Base-by-base conservation (phyloP, 768 basidiomycete genomes). In the Kwoniella newhampshirensis region DNA sequence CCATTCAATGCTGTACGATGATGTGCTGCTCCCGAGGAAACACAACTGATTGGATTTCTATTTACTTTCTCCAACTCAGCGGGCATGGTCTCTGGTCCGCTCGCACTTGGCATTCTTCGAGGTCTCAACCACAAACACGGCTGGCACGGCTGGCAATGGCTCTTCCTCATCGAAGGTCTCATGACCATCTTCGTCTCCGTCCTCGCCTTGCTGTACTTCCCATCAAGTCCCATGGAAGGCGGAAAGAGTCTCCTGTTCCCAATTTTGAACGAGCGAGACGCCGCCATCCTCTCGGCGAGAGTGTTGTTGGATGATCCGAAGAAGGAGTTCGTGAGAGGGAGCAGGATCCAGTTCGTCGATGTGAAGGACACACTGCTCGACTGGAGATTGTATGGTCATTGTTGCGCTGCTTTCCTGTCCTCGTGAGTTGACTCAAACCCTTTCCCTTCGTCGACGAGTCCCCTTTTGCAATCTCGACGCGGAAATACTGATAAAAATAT, bases 141-240 rank as follows among this genome's bases (percentile, higher is more conserved):
- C 1, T 53, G 60, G 60, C 51, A 57, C 40, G 60, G 60, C 20
- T 62, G 60, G 60, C 55, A 57, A 39, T 62, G 56, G 42, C 54
- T 62, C 18, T 62, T 62, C 51, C 23, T 45, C 13, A 57, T 62
- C 26, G 59, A 60, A 43, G 59, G 59, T 7, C 32, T 37, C 1
- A 60, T 60, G 59, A 60, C 59, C 18, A 50, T 60, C 26, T 42
- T 51, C 35, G 54, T 60, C 28, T 46, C 59, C 12, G 46, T 60
- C 27, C n/a, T 56, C 36, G 59, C 59, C n/a, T 17, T 60, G 12
- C 32, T 60, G 11, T 55, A 55, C 47, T 54, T 60, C 8, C 59
- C 59, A 26, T 27, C 53, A 17, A 45, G 47, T 2, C 59, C 59
- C 8, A 56, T 32, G 11, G 53, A 60, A 13, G 59, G 59, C 7